Evolutionary conservation across 441 rosid species (phyloP).

Genomic region (Mallotus japonicus): DNA sequence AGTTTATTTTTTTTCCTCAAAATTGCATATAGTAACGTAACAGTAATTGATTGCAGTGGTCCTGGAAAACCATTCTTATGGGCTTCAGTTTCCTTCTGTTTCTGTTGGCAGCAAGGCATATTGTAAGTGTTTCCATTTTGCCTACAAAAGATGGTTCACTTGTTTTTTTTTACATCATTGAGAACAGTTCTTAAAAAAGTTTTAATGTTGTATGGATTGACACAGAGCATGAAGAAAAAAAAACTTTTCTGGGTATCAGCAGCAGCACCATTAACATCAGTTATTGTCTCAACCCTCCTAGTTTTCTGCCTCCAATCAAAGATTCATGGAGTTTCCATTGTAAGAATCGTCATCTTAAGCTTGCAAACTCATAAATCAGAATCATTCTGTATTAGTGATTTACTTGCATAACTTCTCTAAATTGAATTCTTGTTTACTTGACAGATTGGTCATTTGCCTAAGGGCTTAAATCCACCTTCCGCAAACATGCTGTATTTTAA

Average conservation of each 20-base stretch:
- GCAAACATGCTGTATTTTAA: constrained; percentile 67
- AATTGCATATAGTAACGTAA: neutral
- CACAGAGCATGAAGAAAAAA: constrained; percentile 76
- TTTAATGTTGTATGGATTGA: constrained; percentile 3
- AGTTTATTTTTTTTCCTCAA: neutral
- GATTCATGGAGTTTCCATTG: constrained; percentile 60
- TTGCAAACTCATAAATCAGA: neutral
- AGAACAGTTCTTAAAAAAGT: neutral
- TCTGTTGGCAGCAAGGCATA: constrained; percentile 72
- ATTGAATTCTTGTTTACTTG: neutral
- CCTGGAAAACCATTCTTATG: constrained; percentile 79
- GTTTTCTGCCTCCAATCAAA: constrained; percentile 64
- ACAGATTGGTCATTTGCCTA: constrained; percentile 89
- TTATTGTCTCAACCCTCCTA: constrained; percentile 63
- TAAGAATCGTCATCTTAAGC: constrained; percentile 35
- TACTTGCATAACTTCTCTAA: constrained; percentile 2
- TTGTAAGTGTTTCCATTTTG: constrained; percentile 47
- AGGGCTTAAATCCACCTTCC: constrained; percentile 96
- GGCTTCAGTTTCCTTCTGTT: constrained; percentile 72
- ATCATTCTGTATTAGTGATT: neutral
- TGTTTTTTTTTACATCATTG: neutral
- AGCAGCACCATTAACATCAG: constrained; percentile 83
- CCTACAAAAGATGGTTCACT: neutral
- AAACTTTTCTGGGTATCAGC: constrained; percentile 93
- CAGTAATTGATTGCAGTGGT: constrained; percentile 66